Percentiles rank a stretch among this genome's conserved stretches.
Conservation (phyloP, 1,284 basidiomycete genomes). For the Cryptococcus wingfieldii region DNA sequence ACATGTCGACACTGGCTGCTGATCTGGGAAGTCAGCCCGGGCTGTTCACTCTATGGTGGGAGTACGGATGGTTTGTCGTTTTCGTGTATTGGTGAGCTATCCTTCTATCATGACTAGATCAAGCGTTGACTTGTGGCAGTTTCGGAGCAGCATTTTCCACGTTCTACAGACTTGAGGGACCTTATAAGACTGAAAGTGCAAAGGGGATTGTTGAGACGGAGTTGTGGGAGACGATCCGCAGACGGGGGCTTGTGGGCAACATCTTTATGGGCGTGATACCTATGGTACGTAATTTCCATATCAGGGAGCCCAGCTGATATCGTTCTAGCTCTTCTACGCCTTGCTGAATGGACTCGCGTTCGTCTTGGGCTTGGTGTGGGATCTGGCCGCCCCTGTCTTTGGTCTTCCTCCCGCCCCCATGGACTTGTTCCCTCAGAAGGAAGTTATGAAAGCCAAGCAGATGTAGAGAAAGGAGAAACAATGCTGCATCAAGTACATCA, state of each 20-base stretch:
- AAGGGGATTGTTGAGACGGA: conserved; percentile 57
- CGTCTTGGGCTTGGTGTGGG: conserved; percentile 34
- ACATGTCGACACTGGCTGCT: conserved; percentile 59
- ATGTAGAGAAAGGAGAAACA: not conserved
- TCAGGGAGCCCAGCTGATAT: not conserved
- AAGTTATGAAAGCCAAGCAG: not conserved
- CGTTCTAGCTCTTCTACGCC: conserved; percentile 45
- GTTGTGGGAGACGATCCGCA: conserved; percentile 61
- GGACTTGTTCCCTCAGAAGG: not conserved
- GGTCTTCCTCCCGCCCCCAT: conserved; percentile 10
- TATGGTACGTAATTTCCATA: conserved; percentile 44
- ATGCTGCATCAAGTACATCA: not conserved
- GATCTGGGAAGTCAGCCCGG: conserved; percentile 61
- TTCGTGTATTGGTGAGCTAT: conserved; percentile 57
- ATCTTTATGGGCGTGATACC: conserved; percentile 61
- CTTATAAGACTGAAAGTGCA: conserved; percentile 52
- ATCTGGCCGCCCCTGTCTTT: conserved; percentile 17
- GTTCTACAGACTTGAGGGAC: conserved; percentile 61
- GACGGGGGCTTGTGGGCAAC: conserved; percentile 59
- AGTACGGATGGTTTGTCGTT: conserved; percentile 57
- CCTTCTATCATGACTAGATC: not conserved
- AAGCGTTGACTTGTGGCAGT: conserved; percentile 26
- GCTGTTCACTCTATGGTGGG: conserved; percentile 53
- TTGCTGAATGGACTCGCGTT: conserved; percentile 45
- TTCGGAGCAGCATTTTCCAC: conserved; percentile 62